Evolutionary conservation across 2,329 filamentous ascomycete genomes (phyloP).

Genomic region (Pseudogymnoascus sp.): DNA sequence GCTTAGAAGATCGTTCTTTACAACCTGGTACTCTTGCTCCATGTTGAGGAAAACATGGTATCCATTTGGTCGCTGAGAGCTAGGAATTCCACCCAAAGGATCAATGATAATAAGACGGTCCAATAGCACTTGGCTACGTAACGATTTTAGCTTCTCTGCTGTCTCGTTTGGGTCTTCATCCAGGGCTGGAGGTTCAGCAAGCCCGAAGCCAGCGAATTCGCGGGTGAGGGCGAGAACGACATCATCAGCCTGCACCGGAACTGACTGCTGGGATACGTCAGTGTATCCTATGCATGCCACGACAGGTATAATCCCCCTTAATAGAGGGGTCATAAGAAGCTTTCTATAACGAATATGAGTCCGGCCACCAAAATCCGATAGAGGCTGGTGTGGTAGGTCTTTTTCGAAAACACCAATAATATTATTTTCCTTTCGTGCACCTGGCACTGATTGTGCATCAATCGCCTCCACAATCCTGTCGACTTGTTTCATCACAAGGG

Average conservation of each 20-base stretch:
- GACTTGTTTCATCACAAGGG: constrained; percentile 53
- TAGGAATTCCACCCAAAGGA: constrained; percentile 75
- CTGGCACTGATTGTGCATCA: constrained; percentile 59
- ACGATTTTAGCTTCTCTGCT: constrained; percentile 32
- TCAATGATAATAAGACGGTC: constrained; percentile 88
- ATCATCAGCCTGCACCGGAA: constrained; percentile 50
- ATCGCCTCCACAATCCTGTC: constrained; percentile 69
- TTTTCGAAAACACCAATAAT: constrained; percentile 31
- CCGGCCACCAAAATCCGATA: constrained; percentile 16
- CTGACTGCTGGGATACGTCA: constrained; percentile 38
- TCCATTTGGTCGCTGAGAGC: constrained; percentile 50
- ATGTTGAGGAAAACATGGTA: constrained; percentile 87
- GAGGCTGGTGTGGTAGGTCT: background rate
- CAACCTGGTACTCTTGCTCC: constrained; percentile 74
- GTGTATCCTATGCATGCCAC: constrained; percentile 59
- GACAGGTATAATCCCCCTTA: constrained; percentile 63
- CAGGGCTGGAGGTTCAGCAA: constrained; percentile 25
- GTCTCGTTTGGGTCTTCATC: constrained; percentile 37
- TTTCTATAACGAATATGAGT: constrained; percentile 38
- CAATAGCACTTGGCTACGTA: constrained; percentile 52
- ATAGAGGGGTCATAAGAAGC: constrained; percentile 58
- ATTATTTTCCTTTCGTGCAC: constrained; percentile 59
- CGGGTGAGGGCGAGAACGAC: constrained; percentile 69
- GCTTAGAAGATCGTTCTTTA: constrained; percentile 52
- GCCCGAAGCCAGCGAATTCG: constrained; percentile 64